Evolutionary conservation across 1,139 yeast genomes (phyloP).

Genomic region (Candida pseudoviswanathii): DNA sequence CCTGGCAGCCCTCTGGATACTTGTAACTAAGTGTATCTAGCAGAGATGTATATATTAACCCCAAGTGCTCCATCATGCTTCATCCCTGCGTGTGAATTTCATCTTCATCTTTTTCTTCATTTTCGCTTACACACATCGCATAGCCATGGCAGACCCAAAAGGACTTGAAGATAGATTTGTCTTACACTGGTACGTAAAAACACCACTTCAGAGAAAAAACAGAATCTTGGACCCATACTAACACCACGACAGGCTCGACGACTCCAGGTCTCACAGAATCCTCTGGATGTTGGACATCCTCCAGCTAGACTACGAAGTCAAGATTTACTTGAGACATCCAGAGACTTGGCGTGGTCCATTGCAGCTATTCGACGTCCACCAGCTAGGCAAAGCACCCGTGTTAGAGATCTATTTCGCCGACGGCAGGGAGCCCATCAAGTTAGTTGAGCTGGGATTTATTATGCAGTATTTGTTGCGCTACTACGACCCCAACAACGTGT

Average conservation of each 20-base stretch:
- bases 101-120: not conserved
- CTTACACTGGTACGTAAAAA: conserved; percentile 31
- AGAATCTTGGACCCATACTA: conserved; percentile 3
- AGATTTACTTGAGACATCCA: conserved; percentile 49
- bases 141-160: conserved; percentile 1
- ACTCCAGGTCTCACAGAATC: conserved; percentile 56
- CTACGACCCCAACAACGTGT: conserved; percentile 39
- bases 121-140: not conserved
- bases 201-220: not conserved
- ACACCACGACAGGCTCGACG: conserved; percentile 39
- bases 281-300: conserved; percentile 59
- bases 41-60: not conserved
- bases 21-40: too few relatives aligned
- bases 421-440: conserved; percentile 36
- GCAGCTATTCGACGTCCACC: conserved; percentile 54
- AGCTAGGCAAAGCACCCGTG: conserved; percentile 59
- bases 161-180: conserved; percentile 26
- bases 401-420: conserved; percentile 49
- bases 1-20: not conserved
- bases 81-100: not conserved
- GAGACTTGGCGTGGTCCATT: conserved; percentile 46
- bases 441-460: conserved; percentile 53
- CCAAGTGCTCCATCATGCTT: not conserved
- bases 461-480: conserved; percentile 43
- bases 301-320: conserved; percentile 52